These are phyloP conservation scores for Coix lacrymajobi DNA, from an alignment of 176 grass and related monocot genomes.

Conservation along the genomic window DNA sequence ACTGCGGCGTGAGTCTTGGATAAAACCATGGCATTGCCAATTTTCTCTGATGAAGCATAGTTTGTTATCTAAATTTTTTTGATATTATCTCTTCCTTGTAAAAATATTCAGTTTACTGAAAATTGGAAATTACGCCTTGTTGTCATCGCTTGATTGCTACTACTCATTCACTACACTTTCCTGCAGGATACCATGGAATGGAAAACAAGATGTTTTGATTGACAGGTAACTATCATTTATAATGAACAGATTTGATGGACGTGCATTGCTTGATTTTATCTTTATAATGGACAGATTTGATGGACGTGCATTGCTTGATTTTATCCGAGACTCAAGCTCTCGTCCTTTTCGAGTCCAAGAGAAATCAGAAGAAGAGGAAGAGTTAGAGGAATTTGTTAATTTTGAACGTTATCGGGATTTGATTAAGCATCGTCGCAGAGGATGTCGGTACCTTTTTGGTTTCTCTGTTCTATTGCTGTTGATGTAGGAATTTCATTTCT, in stretches of 20 bases:
- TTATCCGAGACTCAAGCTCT: constrained; percentile 73
- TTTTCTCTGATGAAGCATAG: not conserved
- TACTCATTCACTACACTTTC: constrained; percentile 3
- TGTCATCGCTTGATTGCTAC: not conserved
- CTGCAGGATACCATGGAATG: constrained; percentile 94
- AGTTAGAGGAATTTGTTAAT: constrained; percentile 99
- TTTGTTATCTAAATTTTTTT: not conserved
- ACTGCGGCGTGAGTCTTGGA: not conserved
- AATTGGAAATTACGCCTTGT: not conserved
- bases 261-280: constrained; percentile 87
- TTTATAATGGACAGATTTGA: constrained; percentile 71
- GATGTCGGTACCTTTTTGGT: constrained; percentile 98
- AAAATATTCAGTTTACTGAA: not conserved
- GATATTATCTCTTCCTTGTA: not conserved
- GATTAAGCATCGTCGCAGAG: constrained; percentile 99
- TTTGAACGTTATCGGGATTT: constrained; percentile 99
- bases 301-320: constrained; percentile 94
- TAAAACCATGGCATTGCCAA: not conserved
- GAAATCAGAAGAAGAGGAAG: constrained; percentile 94
- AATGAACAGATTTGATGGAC: constrained; percentile 88
- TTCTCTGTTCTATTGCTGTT: constrained; percentile 42
- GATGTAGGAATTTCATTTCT: constrained; percentile 25
- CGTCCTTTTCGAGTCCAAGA: constrained; percentile 59
- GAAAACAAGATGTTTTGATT: constrained; percentile 92
- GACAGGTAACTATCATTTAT: constrained; percentile 56